These are phyloP conservation scores for Cystofilobasidium ferigula DNA, from an alignment of 768 basidiomycete genomes.

Conservation along the genomic window DNA sequence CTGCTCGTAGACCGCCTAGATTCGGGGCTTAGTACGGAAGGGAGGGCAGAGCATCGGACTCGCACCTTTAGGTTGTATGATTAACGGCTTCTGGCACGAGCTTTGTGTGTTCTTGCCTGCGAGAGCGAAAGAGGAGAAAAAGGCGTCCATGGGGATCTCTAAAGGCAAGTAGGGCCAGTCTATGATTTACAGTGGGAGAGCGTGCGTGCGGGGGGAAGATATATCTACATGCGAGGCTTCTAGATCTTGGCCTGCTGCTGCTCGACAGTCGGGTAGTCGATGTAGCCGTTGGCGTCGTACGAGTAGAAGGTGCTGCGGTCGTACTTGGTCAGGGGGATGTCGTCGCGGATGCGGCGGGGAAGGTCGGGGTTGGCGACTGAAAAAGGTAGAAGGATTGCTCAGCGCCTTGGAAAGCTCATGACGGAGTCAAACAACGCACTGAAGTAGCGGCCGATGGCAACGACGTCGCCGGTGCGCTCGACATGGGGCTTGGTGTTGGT, in stretches of 20 bases:
- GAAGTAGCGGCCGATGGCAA: conserved; percentile 28
- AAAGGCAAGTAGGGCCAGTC: too few species aligned
- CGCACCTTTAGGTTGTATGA: too few species aligned
- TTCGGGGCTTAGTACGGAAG: too few species aligned
- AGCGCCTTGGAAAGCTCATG: not conserved
- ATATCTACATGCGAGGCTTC: not conserved
- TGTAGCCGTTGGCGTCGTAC: conserved; percentile 27
- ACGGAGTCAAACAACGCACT: conserved; percentile 2
- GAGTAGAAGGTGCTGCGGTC: conserved; percentile 29
- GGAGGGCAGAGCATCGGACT: too few species aligned
- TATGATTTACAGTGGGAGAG: too few species aligned
- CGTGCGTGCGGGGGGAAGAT: too few species aligned
- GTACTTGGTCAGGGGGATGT: conserved; percentile 23
- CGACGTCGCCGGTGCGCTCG: conserved; percentile 29
- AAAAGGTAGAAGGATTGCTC: not conserved
- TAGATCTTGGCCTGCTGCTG: conserved; percentile 5
- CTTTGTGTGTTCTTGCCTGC: too few species aligned
- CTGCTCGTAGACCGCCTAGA: not conserved
- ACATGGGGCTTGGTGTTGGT: conserved; percentile 24
- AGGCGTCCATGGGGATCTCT: too few species aligned
- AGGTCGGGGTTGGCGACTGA: conserved; percentile 28
- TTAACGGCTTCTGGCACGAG: too few species aligned
- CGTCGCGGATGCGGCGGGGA: conserved; percentile 24
- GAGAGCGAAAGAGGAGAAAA: too few species aligned
- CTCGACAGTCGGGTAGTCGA: conserved; percentile 23